Evolutionary conservation across 2,329 filamentous ascomycete genomes (phyloP).

Genomic region (Exserohilum rostratum): DNA sequence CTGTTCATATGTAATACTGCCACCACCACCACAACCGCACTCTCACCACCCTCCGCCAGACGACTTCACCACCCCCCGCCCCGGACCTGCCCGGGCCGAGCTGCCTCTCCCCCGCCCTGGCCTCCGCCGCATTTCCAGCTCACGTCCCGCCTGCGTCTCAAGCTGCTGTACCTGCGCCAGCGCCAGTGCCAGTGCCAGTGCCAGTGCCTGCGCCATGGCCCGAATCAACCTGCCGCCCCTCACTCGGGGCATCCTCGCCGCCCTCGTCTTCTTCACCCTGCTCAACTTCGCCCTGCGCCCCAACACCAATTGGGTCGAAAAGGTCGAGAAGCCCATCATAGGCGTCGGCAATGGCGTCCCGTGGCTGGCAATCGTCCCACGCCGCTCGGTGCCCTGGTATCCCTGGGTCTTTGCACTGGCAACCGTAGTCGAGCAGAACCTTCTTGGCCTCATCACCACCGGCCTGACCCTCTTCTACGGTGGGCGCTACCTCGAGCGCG

Average conservation of each 20-base stretch:
- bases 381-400: slow-evolving; percentile 75
- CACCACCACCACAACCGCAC: neutral
- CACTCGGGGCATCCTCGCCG: slow-evolving; percentile 79
- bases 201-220: slow-evolving; percentile 70
- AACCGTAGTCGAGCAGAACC: slow-evolving; percentile 88
- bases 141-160: neutral
- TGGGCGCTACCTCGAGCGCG: slow-evolving; percentile 91
- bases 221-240: slow-evolving; percentile 92
- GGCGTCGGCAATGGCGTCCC: slow-evolving; percentile 71
- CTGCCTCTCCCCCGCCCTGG: neutral
- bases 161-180: too few species aligned
- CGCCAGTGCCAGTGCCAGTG: too few species aligned
- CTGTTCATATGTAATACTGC: neutral
- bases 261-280: slow-evolving; percentile 76
- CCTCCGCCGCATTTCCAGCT: neutral
- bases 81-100: neutral
- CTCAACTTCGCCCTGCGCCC: slow-evolving; percentile 77
- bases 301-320: slow-evolving; percentile 51
- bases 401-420: slow-evolving; percentile 92
- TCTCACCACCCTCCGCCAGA: neutral
- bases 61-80: neutral
- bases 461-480: slow-evolving; percentile 85
- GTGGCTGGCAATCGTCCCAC: slow-evolving; percentile 86
- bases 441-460: slow-evolving; percentile 82
- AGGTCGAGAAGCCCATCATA: slow-evolving; percentile 51